These are phyloP conservation scores for Eimeria falciformis DNA, from an alignment of 169 alveolate species.

Conservation along the genomic window DNA sequence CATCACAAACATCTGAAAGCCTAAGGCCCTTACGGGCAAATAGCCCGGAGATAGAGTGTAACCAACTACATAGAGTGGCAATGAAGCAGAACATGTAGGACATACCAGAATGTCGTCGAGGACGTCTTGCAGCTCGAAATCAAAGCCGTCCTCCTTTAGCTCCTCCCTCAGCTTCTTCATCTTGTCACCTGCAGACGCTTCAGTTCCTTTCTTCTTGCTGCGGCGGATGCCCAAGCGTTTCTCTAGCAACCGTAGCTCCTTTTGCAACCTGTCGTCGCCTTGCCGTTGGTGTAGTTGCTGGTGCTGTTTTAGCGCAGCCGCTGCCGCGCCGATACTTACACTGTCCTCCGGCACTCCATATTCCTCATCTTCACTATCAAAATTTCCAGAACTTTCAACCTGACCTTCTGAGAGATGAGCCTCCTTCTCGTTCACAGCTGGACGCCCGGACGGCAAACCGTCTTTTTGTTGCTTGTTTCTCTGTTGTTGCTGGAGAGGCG, in stretches of 20 bases:
- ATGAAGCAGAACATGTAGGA: neutral
- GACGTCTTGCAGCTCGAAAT: constrained; percentile 65
- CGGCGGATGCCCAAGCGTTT: constrained; percentile 41
- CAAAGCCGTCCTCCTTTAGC: constrained; percentile 74
- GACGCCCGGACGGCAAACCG: neutral
- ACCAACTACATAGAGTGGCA: too few relatives aligned
- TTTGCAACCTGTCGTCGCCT: constrained; percentile 7
- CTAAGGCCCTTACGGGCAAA: too few relatives aligned
- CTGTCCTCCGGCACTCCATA: neutral
- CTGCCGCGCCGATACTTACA: neutral
- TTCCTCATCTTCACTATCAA: neutral
- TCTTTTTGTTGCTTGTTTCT: neutral
- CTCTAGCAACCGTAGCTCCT: constrained; percentile 43
- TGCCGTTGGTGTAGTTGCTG: neutral
- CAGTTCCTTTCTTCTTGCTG: neutral
- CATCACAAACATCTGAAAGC: too few relatives aligned
- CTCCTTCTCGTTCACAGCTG: neutral
- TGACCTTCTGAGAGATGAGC: neutral
- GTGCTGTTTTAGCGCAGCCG: constrained; percentile 18
- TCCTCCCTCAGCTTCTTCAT: constrained; percentile 66
- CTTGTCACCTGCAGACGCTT: constrained; percentile 10
- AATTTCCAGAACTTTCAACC: neutral
- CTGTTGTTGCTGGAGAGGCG: neutral
- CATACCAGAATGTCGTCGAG: constrained; percentile 62
- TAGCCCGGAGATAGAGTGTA: too few relatives aligned